Conservation (phyloP, 768 basidiomycete species). For the Amanita jacksonii region DNA sequence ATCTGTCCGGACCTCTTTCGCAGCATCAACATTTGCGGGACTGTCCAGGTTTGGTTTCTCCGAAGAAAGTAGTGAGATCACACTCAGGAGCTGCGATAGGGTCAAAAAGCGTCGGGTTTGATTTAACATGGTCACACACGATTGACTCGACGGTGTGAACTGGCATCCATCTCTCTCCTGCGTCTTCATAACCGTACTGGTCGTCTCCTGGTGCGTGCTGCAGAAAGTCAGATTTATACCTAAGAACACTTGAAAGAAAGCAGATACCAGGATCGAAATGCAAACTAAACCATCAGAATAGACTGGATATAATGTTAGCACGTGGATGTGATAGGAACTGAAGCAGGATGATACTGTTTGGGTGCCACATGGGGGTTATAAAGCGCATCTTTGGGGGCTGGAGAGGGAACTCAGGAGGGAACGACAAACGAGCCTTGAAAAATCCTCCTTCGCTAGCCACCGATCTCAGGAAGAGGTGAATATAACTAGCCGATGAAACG, state of each 20-base stretch:
- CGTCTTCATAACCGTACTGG: conserved; percentile 94
- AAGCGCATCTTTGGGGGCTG: conserved; percentile 95
- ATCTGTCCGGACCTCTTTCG: conserved; percentile 73
- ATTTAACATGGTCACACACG: conserved; percentile 35
- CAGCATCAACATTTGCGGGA: conserved; percentile 95
- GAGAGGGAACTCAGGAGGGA: conserved; percentile 86
- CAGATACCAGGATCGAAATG: conserved; percentile 79
- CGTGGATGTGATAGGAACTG: conserved; percentile 1
- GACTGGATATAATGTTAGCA: conserved; percentile 40
- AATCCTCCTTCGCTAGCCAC: conserved; percentile 88
- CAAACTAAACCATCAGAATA: conserved; percentile 91
- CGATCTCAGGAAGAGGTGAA: conserved; percentile 10
- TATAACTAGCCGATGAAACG: conserved; percentile 15
- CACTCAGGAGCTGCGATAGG: conserved; percentile 71
- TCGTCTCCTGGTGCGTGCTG: conserved; percentile 92
- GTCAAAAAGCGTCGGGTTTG: conserved; percentile 7
- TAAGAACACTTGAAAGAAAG: background rate
- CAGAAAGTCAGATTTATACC: background rate
- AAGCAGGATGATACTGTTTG: conserved; percentile 79
- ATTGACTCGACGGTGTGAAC: conserved; percentile 97
- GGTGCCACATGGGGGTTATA: conserved; percentile 94
- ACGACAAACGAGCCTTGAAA: conserved; percentile 83
- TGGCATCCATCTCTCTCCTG: conserved; percentile 95
- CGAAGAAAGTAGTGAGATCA: conserved; percentile 91
- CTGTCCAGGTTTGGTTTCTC: conserved; percentile 88